Evolutionary conservation across 2,329 filamentous ascomycete species (phyloP).

Genomic region (Orbilia javanica): DNA sequence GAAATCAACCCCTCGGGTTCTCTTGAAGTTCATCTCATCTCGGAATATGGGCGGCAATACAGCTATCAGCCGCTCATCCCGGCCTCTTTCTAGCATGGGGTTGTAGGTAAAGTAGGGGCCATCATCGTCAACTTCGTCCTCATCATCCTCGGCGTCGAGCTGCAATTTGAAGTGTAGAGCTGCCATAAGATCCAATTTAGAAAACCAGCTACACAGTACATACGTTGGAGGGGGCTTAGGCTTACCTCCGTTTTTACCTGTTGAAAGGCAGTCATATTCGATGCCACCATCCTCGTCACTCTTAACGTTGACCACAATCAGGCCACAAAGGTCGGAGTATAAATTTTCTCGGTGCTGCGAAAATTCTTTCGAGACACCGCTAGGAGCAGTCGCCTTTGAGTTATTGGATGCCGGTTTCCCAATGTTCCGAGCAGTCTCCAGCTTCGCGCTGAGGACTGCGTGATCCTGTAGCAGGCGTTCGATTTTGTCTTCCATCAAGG

Average conservation of each 20-base stretch:
- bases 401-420: constrained; percentile 25
- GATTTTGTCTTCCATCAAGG: constrained; percentile 51
- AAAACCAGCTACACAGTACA: neutral
- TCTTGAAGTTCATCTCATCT: constrained; percentile 57
- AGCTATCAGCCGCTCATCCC: constrained; percentile 45
- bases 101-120: constrained; percentile 56
- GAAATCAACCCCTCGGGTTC: constrained; percentile 54
- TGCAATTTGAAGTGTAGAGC: constrained; percentile 55
- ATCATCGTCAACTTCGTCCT: constrained; percentile 40
- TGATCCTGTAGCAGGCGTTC: constrained; percentile 50
- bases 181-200: constrained; percentile 2
- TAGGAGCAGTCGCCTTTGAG: constrained; percentile 12
- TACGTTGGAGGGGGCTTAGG: neutral
- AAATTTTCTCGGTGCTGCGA: constrained; percentile 56
- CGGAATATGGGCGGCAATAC: constrained; percentile 51
- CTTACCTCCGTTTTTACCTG: constrained; percentile 55
- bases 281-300: constrained; percentile 55
- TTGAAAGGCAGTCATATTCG: constrained; percentile 56
- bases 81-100: constrained; percentile 49
- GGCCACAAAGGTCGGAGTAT: constrained; percentile 52
- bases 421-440: constrained; percentile 55
- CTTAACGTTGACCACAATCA: constrained; percentile 53
- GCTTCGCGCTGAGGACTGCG: constrained; percentile 46
- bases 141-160: constrained; percentile 45
- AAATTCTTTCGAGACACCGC: constrained; percentile 34